phyloP scores from a whole-genome alignment of 2,329 filamentous ascomycete species.

The Epichloe coenophiala region DNA sequence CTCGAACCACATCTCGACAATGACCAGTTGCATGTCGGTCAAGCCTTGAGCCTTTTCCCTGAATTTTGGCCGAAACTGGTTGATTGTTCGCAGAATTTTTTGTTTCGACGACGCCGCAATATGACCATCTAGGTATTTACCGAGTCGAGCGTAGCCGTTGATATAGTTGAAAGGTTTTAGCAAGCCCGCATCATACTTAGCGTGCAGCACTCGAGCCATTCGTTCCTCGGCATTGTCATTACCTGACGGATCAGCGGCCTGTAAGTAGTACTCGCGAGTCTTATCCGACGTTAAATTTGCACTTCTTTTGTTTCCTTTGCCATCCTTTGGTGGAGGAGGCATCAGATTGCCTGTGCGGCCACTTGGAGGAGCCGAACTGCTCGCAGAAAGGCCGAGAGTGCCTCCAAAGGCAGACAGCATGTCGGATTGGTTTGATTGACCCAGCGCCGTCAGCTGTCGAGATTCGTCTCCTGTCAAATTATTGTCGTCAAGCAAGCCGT shows the following conservation, averaged over 20 bases:
- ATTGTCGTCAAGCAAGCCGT: slow-evolving; percentile 75
- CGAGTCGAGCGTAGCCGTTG: slow-evolving; percentile 81
- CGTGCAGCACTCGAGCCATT: slow-evolving; percentile 85
- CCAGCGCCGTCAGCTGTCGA: slow-evolving; percentile 32
- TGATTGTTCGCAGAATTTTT: slow-evolving; percentile 81
- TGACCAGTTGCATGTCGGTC: slow-evolving; percentile 85
- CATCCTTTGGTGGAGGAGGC: slow-evolving; percentile 31
- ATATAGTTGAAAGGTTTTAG: slow-evolving; percentile 98
- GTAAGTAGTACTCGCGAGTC: slow-evolving; percentile 86
- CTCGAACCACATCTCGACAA: slow-evolving; percentile 99
- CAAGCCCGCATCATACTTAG: slow-evolving; percentile 91
- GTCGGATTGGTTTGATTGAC: slow-evolving; percentile 29
- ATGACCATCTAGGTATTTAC: slow-evolving; percentile 83
- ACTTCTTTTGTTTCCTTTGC: slow-evolving; percentile 44
- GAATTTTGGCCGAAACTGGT: slow-evolving; percentile 90
- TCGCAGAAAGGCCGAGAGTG: slow-evolving; percentile 18
- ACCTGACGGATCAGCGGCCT: slow-evolving; percentile 86
- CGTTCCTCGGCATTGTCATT: slow-evolving; percentile 77
- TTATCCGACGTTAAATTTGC: slow-evolving; percentile 60
- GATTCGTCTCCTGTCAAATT: slow-evolving; percentile 54
- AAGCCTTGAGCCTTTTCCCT: slow-evolving; percentile 84
- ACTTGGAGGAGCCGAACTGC: slow-evolving; percentile 10
- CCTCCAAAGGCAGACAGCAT: slow-evolving; percentile 36
- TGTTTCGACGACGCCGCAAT: slow-evolving; percentile 72
- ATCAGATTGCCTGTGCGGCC: slow-evolving; percentile 24